phyloP scores from a whole-genome alignment of 768 basidiomycete species.

The Galerina marginata region DNA sequence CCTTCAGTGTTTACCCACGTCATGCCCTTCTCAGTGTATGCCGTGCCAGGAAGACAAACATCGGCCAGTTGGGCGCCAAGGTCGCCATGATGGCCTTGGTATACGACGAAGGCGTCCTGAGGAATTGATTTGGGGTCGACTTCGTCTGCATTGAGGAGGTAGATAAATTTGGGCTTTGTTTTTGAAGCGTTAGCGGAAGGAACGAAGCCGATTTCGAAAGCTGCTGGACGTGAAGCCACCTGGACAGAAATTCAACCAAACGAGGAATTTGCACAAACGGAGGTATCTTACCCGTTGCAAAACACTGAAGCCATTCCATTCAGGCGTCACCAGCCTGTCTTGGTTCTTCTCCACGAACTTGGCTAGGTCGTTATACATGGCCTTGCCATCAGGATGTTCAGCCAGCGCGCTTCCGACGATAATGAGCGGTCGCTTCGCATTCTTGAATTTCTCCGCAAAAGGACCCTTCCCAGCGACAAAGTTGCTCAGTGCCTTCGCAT shows the following conservation, averaged over 20 bases:
- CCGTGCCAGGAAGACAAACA: slow-evolving; percentile 89
- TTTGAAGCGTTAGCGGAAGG: slow-evolving; percentile 79
- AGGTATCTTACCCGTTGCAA: slow-evolving; percentile 79
- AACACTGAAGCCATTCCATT: slow-evolving; percentile 96
- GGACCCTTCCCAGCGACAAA: slow-evolving; percentile 79
- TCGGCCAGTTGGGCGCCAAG: slow-evolving; percentile 97
- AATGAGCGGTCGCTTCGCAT: slow-evolving; percentile 90
- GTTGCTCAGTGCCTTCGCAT: slow-evolving; percentile 73
- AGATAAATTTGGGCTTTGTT: slow-evolving; percentile 91
- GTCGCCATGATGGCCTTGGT: slow-evolving; percentile 99
- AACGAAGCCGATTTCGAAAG: slow-evolving; percentile 94
- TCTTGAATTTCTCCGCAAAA: slow-evolving; percentile 87
- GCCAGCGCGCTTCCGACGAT: slow-evolving; percentile 88
- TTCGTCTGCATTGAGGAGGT: slow-evolving; percentile 96
- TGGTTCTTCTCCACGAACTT: slow-evolving; percentile 84
- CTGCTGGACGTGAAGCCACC: slow-evolving; percentile 91
- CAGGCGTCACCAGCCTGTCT: slow-evolving; percentile 74
- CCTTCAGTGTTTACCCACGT: slow-evolving; percentile 99
- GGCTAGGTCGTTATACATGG: slow-evolving; percentile 75
- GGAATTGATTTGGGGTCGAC: slow-evolving; percentile 89
- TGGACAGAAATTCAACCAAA: slow-evolving; percentile 33
- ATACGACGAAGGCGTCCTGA: slow-evolving; percentile 92
- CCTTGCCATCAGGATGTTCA: slow-evolving; percentile 86
- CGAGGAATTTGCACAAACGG: slow-evolving; percentile 1
- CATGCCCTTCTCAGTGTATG: slow-evolving; percentile 88